A percentile compares a stretch with the other conserved stretches of the same genome.
These are phyloP conservation scores for Epichloe baconii DNA, from an alignment of 2,329 filamentous ascomycete species.

Conservation along the genomic window DNA sequence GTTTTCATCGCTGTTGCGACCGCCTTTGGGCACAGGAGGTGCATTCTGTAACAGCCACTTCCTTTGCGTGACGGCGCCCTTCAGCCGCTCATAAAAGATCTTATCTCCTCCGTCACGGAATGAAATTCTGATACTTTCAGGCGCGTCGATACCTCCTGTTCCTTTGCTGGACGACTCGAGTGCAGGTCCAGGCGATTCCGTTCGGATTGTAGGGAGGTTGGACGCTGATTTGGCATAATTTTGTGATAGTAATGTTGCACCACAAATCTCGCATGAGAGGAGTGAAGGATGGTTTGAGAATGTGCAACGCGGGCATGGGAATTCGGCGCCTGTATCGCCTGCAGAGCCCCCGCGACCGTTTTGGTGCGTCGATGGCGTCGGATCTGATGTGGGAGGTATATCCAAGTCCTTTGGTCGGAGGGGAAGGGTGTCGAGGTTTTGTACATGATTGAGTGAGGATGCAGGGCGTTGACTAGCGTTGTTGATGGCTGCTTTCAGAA, in stretches of 20 bases:
- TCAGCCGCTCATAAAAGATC: slow-evolving; percentile 79
- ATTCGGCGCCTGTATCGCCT: slow-evolving; percentile 22
- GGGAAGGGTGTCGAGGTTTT: neutral
- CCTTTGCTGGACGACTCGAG: slow-evolving; percentile 25
- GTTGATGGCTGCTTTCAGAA: slow-evolving; percentile 77
- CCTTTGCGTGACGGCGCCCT: slow-evolving; percentile 74
- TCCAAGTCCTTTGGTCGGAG: neutral
- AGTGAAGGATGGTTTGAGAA: slow-evolving; percentile 88
- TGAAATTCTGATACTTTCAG: slow-evolving; percentile 77
- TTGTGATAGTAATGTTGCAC: slow-evolving; percentile 55
- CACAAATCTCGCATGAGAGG: slow-evolving; percentile 80
- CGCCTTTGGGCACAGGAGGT: slow-evolving; percentile 66
- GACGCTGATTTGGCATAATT: slow-evolving; percentile 20
- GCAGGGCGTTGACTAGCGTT: slow-evolving; percentile 47
- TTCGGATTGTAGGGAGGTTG: slow-evolving; percentile 31
- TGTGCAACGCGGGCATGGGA: slow-evolving; percentile 76
- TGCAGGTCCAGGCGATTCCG: slow-evolving; percentile 68
- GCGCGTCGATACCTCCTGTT: slow-evolving; percentile 37
- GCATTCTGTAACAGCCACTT: slow-evolving; percentile 92
- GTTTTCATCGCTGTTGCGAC: slow-evolving; percentile 22
- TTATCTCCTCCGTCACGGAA: slow-evolving; percentile 84
- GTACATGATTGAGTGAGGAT: neutral
- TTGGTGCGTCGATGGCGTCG: neutral
- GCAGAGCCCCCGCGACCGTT: neutral
- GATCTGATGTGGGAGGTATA: neutral